Conservation (phyloP, 1,284 basidiomycete species). For the Apiotrichum veenhuisii region DNA sequence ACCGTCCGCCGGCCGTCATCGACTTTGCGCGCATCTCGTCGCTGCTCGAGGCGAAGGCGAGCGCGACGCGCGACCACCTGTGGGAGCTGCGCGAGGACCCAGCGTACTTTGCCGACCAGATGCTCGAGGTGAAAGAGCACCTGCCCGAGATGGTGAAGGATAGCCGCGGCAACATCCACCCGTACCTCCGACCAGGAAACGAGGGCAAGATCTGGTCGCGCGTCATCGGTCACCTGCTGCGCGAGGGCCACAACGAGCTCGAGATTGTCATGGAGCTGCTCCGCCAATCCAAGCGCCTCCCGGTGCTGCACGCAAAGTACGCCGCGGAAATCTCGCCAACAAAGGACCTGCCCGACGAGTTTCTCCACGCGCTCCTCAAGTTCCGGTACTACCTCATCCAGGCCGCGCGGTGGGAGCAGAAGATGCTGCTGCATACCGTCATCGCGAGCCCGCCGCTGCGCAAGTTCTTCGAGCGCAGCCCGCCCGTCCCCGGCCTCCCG, state of each 20-base stretch:
- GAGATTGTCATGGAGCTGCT: neutral
- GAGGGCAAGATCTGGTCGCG: neutral
- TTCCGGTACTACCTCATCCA: conserved; percentile 2
- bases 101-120: conserved; percentile 4
- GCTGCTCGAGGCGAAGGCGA: conserved; percentile 2
- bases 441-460: neutral
- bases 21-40: neutral
- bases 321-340: neutral
- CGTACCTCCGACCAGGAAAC: neutral
- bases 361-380: neutral
- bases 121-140: neutral
- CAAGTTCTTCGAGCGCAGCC: neutral
- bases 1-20: neutral
- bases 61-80: neutral
- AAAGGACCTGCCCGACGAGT: neutral
- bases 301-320: neutral
- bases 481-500: neutral
- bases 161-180: neutral
- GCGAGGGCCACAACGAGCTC: neutral
- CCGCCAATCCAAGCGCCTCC: neutral
- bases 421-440: neutral
- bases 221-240: neutral
- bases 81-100: conserved; percentile 8
- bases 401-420: neutral
- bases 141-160: conserved; percentile 1